Evolutionary conservation across 1,284 basidiomycete genomes (phyloP).

Genomic region (Heliocybe sulcata): DNA sequence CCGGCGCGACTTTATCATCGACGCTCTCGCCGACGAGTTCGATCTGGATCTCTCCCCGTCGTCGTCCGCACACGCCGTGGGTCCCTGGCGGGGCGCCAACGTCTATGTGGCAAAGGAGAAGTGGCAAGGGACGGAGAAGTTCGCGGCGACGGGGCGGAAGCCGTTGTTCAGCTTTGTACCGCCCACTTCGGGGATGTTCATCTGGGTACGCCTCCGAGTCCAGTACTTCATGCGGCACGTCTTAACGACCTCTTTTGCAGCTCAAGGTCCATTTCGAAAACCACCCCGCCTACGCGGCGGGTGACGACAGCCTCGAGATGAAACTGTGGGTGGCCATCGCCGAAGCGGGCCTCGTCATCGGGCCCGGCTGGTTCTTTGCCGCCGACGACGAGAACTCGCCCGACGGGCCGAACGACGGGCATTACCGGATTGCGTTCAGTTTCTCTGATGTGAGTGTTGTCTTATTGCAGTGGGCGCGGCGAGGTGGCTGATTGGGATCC

Average conservation of each 20-base stretch:
- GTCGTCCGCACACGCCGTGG: constrained; percentile 19
- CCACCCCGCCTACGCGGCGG: constrained; percentile 38
- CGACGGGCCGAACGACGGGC: constrained; percentile 32
- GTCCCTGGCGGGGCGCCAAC: constrained; percentile 33
- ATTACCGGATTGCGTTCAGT: constrained; percentile 61
- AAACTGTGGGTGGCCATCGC: constrained; percentile 51
- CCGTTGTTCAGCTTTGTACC: constrained; percentile 63
- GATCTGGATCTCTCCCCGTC: constrained; percentile 30
- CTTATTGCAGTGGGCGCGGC: too few relatives aligned
- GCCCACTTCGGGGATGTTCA: constrained; percentile 64
- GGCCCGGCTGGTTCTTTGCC: constrained; percentile 54
- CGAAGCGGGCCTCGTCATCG: constrained; percentile 53
- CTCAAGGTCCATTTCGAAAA: constrained; percentile 51
- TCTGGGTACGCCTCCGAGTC: constrained; percentile 44
- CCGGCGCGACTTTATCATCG: constrained; percentile 57
- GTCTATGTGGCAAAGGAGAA: constrained; percentile 37
- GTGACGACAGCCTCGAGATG: constrained; percentile 39
- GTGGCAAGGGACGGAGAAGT: constrained; percentile 34
- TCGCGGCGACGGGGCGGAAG: constrained; percentile 17
- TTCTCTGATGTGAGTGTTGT: constrained; percentile 36
- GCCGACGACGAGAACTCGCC: constrained; percentile 25
- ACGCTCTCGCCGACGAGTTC: constrained; percentile 47
- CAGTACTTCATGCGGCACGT: background rate
- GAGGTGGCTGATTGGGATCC: constrained; percentile 3
- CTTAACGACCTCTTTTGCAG: background rate